Base-by-base conservation (phyloP, 805 yeast species). In the Priceomyces castillae region DNA sequence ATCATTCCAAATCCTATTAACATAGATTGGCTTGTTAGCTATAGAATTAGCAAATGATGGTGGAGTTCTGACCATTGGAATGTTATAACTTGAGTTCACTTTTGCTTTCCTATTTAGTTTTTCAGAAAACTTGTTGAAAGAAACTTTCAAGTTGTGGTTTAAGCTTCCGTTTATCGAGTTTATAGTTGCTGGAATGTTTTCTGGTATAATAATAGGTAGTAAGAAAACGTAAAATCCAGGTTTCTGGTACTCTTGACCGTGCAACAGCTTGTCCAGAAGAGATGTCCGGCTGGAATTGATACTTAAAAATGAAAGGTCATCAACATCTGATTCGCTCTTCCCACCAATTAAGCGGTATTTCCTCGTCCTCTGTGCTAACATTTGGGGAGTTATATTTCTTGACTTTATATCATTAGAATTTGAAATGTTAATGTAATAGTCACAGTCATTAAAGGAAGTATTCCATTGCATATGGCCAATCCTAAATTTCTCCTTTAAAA, bases 1-100 rank as follows among this genome's bases (percentile, higher is more conserved):
- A 43, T 84, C 82, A 51, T 81, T 80, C 94, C 94, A 86, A 1
- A 81, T 73, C 48, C 86, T 73, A 57, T 83, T 84, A 28, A 86
- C 88, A 58, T 82, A 85, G 14, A 86, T 77, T 0, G 95, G 89
- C 56, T 84, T 86, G 56, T 85, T 84, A 4, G 80, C 69, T 6
- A 78, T 75, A 2, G 80, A 74, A 28, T 77, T 73, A 2, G 81
- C 81, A 57, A 75, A 73, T 4, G 79, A 74, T 0, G 83, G 83
- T 1, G 82, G 82, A 1, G 78, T 64, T 41, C 82, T 59, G 7
- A 77, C 74, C 62, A 74, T 71, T 2, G 82, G 81, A 26, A 78
- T 53, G 34, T 65, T 56, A 46, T 58, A 68, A 25, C 39, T 39
- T 2, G 65, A 61, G 25, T 58, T 54, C 3, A 59, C 56, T 42